A percentile compares a stretch with the other conserved stretches of the same genome.
Evolutionary conservation across 108 stramenopile species (phyloP).

Genomic region (Fragilariopsis cylindrus): DNA sequence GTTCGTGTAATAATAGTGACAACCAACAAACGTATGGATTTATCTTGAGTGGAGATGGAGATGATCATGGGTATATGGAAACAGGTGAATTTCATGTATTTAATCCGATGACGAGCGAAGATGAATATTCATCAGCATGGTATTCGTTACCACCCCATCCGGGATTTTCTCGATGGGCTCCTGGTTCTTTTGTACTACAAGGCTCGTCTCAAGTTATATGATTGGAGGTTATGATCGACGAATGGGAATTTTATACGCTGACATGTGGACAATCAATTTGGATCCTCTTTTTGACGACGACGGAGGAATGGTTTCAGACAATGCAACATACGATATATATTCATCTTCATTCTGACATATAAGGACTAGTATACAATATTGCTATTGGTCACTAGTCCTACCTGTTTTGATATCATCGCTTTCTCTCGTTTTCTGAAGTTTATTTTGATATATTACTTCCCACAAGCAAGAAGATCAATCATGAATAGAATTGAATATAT

Average conservation of each 20-base stretch:
- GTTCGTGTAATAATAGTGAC: constrained; percentile 19
- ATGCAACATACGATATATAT: neutral
- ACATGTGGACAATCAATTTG: constrained; percentile 42
- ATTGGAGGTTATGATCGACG: constrained; percentile 29
- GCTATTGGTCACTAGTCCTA: no score
- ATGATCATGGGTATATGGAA: constrained; percentile 35
- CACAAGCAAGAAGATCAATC: neutral
- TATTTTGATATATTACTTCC: neutral
- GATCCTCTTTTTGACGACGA: constrained; percentile 20
- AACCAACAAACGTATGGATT: constrained; percentile 17
- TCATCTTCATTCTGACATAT: no score
- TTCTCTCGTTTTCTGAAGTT: neutral
- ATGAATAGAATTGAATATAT: no score
- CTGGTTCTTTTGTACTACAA: constrained; percentile 44
- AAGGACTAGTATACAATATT: no score
- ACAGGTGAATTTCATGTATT: constrained; percentile 46
- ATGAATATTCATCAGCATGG: constrained; percentile 6
- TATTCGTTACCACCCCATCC: constrained; percentile 38
- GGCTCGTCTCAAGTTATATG: constrained; percentile 32
- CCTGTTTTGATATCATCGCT: no score
- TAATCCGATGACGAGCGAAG: constrained; percentile 5
- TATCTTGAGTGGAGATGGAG: constrained; percentile 40
- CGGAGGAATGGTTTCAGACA: neutral
- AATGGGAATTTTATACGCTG: constrained; percentile 5
- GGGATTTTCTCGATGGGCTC: constrained; percentile 45